phyloP scores from a whole-genome alignment of 164 flowering plant genomes.

The Brasenia schreberi region DNA sequence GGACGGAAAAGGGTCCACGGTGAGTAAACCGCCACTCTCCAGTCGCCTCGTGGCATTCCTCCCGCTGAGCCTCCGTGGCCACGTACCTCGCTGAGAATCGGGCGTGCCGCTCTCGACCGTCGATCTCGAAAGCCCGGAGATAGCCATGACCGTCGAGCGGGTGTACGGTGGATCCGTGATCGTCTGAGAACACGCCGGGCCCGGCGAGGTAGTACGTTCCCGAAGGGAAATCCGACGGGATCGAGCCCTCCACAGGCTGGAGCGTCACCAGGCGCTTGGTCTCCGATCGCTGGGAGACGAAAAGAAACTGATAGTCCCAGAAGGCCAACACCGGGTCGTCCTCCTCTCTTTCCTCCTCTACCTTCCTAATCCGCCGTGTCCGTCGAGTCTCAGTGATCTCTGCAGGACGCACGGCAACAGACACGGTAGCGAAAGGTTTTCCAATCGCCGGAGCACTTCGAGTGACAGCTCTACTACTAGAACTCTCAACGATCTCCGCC shows the following conservation, averaged over 20 bases:
- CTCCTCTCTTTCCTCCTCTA: background rate
- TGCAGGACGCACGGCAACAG: background rate
- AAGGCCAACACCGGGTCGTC: constrained; percentile 37
- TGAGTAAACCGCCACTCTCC: constrained; percentile 76
- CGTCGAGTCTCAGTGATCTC: background rate
- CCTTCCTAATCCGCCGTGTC: background rate
- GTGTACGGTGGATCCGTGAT: constrained; percentile 86
- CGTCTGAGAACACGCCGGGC: constrained; percentile 78
- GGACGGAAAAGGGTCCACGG: constrained; percentile 88
- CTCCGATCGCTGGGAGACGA: constrained; percentile 68
- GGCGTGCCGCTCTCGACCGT: constrained; percentile 16
- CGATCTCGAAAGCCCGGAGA: constrained; percentile 48
- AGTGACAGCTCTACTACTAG: too few relatives aligned
- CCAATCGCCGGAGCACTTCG: background rate
- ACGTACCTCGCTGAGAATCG: constrained; percentile 68
- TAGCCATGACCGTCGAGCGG: constrained; percentile 97
- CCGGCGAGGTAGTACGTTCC: constrained; percentile 88
- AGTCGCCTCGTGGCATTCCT: constrained; percentile 56
- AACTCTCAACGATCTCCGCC: too few relatives aligned
- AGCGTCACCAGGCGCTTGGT: constrained; percentile 33
- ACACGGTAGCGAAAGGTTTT: background rate
- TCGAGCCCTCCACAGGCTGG: constrained; percentile 37
- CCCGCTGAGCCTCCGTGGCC: constrained; percentile 65
- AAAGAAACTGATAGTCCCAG: constrained; percentile 85
- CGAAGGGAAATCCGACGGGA: constrained; percentile 63